These are phyloP conservation scores for Anthracocystis setariae DNA, from an alignment of 1,284 basidiomycete species.

Conservation along the genomic window DNA sequence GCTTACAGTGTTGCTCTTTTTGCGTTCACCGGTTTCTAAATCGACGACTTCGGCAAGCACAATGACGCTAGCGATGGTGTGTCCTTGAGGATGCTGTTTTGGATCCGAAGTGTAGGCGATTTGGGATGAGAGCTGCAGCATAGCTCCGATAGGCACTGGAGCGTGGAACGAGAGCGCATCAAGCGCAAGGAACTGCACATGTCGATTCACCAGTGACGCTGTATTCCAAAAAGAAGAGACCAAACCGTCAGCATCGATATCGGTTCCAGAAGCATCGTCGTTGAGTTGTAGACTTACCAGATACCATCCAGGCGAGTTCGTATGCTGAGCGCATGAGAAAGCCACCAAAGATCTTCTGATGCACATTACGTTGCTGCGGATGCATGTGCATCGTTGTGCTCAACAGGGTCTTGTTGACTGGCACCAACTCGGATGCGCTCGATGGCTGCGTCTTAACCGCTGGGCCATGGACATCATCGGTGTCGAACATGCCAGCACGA, in stretches of 20 bases:
- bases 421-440: slow-evolving; percentile 50
- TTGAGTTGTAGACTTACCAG: slow-evolving; percentile 30
- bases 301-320: slow-evolving; percentile 67
- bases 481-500: slow-evolving; percentile 42
- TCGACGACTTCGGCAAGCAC: slow-evolving; percentile 60
- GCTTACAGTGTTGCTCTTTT: slow-evolving; percentile 54
- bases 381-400: slow-evolving; percentile 64
- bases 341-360: slow-evolving; percentile 59
- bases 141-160: slow-evolving; percentile 61
- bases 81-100: slow-evolving; percentile 12
- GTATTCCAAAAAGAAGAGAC: neutral
- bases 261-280: neutral
- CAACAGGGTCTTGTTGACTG: slow-evolving; percentile 51
- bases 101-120: slow-evolving; percentile 51
- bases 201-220: slow-evolving; percentile 59
- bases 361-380: slow-evolving; percentile 61
- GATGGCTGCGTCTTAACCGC: slow-evolving; percentile 12
- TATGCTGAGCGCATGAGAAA: slow-evolving; percentile 64
- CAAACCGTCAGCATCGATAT: slow-evolving; percentile 10
- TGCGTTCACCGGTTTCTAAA: slow-evolving; percentile 47
- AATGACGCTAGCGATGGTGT: slow-evolving; percentile 47
- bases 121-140: slow-evolving; percentile 58
- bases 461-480: slow-evolving; percentile 31
- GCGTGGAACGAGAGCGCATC: slow-evolving; percentile 63
- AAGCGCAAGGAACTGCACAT: slow-evolving; percentile 67